Conservation (phyloP, 176 grass and related monocot genomes). For the Coix lacrymajobi region DNA sequence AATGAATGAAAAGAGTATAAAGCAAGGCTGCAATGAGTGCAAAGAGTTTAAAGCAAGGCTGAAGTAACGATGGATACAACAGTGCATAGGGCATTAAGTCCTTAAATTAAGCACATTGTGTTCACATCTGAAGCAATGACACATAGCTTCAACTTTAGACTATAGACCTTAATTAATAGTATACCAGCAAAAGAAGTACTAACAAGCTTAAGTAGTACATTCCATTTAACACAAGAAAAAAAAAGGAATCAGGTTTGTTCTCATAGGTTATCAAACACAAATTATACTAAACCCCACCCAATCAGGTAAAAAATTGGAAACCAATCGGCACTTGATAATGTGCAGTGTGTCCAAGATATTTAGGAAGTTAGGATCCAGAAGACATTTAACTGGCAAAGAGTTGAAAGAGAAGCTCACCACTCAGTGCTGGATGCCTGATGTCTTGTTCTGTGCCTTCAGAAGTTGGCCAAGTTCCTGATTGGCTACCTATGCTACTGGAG, state of each 20-base stretch:
- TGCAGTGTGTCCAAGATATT: neutral
- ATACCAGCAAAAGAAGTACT: neutral
- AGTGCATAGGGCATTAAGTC: neutral
- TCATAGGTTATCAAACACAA: neutral
- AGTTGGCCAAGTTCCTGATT: slow-evolving; percentile 42
- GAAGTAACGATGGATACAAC: neutral
- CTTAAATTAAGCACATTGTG: neutral
- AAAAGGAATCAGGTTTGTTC: neutral
- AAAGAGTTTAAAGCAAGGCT: neutral
- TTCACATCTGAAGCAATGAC: neutral
- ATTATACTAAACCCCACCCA: neutral
- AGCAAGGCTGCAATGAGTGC: neutral
- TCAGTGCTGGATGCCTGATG: slow-evolving; percentile 38
- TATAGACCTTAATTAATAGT: neutral
- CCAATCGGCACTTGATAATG: neutral
- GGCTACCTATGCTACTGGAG: slow-evolving; percentile 62
- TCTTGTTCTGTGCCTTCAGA: slow-evolving; percentile 56
- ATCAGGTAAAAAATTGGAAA: neutral
- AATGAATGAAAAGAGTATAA: neutral
- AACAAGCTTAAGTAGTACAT: neutral
- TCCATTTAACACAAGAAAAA: neutral
- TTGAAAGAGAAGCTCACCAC: slow-evolving; percentile 39
- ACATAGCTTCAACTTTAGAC: neutral
- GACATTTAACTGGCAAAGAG: neutral
- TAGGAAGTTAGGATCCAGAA: neutral